Evolutionary conservation across 2,329 filamentous ascomycete genomes (phyloP).

Genomic region (Coleophoma cylindrospora): DNA sequence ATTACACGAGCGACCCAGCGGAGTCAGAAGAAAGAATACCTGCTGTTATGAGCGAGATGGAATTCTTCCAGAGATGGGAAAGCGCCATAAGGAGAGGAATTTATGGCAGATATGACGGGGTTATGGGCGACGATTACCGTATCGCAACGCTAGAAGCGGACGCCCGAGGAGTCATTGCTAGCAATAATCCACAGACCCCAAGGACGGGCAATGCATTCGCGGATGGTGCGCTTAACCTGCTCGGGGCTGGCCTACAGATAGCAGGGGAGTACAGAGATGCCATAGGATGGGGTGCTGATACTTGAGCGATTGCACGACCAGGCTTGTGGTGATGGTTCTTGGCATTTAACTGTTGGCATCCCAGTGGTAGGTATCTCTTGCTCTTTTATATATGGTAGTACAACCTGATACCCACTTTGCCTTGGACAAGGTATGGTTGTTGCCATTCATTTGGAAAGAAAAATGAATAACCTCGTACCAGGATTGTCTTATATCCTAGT

Average conservation of each 20-base stretch:
- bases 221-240: slow-evolving; percentile 34
- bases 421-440: no score
- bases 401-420: no score
- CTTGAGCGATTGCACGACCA: not conserved
- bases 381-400: no score
- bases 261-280: slow-evolving; percentile 13
- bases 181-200: slow-evolving; percentile 5
- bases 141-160: slow-evolving; percentile 11
- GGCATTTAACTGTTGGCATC: no score
- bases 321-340: no score
- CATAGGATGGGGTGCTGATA: slow-evolving; percentile 21
- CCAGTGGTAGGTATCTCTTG: no score
- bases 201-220: slow-evolving; percentile 32
- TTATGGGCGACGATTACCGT: slow-evolving; percentile 25
- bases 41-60: slow-evolving; percentile 34
- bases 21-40: slow-evolving; percentile 11
- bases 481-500: no score
- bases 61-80: slow-evolving; percentile 61
- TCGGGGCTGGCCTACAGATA: slow-evolving; percentile 36
- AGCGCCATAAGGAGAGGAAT: slow-evolving; percentile 55
- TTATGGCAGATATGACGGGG: slow-evolving; percentile 36
- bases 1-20: slow-evolving; percentile 16
- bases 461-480: no score
- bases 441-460: no score
- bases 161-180: slow-evolving; percentile 10